Base-by-base conservation (phyloP, 805 yeast species). In the Yamadazyma philogaea region DNA sequence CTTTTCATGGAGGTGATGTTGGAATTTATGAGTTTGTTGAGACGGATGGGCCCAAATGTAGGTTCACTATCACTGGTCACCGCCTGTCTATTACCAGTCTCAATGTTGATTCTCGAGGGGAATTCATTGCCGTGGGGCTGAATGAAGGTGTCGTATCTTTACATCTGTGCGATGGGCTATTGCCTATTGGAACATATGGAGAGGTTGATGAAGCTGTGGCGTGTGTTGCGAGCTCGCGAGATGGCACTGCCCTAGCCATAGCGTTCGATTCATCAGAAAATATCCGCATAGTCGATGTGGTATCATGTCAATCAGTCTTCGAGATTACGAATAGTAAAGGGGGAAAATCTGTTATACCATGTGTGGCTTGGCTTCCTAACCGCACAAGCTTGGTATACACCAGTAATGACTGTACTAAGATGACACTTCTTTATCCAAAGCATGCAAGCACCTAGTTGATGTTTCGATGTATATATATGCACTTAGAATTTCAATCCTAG, bases 71-170 rank as follows among this genome's bases (percentile, higher is more conserved):
- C n/a, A 45, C 48, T 26, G 67, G 70, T 16, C 86, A 81, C 50
- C 63, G 77, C 31, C 72, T 82, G 1, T 61, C 80, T 1, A 70
- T 77, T 3, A 70, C 76, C 2, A 53, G 73, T 22, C 44, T 79
- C 11, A 60, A 61, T 14, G 57, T 78, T 39, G 84, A 79, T 50
- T 81, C 82, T 3, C 53, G 67, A 38, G 87, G 83, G 0, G 50
- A 60, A 17, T 74, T 57, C 49, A 43, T 82, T 8, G 71, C 74
- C 2, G 72, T 72, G 1, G 87, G 85, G 0, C 66, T 82, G 15
- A 72, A 70, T 42, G 85, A 79, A 46, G 84, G 84, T 19, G 66
- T 74, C 15, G 69, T 77, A 6, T 68, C 79, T 15, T 30, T 77
- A 8, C 79, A 82, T 82, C 63, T 66, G 30, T 54, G 73, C 6